Evolutionary conservation across 495 filamentous ascomycete genomes (phyloP), one percentile per base, ranked within the genome.

Genomic region (Xylaria acuta): DNA sequence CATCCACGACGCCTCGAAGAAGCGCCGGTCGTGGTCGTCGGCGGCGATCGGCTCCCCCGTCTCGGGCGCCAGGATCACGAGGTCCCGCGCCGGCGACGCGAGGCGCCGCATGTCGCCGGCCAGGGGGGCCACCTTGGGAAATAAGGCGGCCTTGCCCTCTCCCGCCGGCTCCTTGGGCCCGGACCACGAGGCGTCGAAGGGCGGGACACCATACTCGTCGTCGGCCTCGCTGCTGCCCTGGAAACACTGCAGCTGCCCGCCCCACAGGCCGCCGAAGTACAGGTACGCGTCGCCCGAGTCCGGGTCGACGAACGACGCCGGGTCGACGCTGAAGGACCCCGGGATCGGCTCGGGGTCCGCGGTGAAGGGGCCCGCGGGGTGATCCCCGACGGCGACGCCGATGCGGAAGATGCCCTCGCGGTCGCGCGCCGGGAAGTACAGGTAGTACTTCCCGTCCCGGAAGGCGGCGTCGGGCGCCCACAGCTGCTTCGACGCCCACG

Each of bases 1-100:
- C 88, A 93, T 87, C 90, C 91, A 93, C 27, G 91, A 87, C 0
- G 91, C 91, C 83, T 94, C 91, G 81, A 94, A 93, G 84, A 93
- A 94, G n/a, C 91, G 83, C 6, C 90, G 75, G 67, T 91, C 89
- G 80, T 93, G 90, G 78, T 93, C 90, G 81, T 90, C 86, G 34
- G 90, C 88, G 1, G 73, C 62, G 60, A 93, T 77, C 1, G 82
- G 88, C 78, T 88, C 73, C 18, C 90, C 89, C 4, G 85, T 86
- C 76, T 88, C 84, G 54, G 83, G 83, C 38, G 88, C 88, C 32
- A 91, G 80, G 72, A 92, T 90, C 30, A 82, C 76, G 1, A 92
- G 67, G 64, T 91, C 84, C 5, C 54, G 72, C 12, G 89, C 85
- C 16, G 83, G 81, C 7, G 78, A 77, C 9, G 78, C 81, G 73